phyloP scores from a whole-genome alignment of 164 flowering plant species.

The Aristolochia fimbriata region DNA sequence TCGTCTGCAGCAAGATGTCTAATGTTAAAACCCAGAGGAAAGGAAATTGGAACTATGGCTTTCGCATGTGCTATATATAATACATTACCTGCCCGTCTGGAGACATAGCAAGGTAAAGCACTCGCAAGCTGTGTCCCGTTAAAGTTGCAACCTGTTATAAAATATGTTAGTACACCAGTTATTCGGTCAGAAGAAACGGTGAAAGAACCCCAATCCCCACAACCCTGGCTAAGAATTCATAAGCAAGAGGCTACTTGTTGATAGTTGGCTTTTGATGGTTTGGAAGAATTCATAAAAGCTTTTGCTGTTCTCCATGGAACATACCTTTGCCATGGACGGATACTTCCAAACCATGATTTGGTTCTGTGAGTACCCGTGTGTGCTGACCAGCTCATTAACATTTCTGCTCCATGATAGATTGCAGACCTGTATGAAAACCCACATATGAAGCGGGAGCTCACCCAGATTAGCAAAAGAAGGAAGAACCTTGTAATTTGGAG shows the following conservation, averaged over 20 bases:
- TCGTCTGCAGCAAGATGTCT: slow-evolving; percentile 48
- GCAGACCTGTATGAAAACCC: slow-evolving; percentile 56
- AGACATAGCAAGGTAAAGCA: slow-evolving; percentile 87
- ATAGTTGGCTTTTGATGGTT: too few relatives aligned
- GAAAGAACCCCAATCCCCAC: too few relatives aligned
- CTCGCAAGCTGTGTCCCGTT: slow-evolving; percentile 87
- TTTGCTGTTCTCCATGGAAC: not conserved
- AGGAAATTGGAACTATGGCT: too few relatives aligned
- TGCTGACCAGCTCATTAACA: slow-evolving; percentile 94
- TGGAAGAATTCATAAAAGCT: too few relatives aligned
- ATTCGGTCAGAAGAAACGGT: too few relatives aligned
- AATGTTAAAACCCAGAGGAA: too few relatives aligned
- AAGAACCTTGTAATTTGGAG: not conserved
- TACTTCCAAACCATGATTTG: slow-evolving; percentile 99
- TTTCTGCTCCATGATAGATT: slow-evolving; percentile 95
- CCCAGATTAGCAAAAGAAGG: not conserved
- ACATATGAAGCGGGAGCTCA: not conserved
- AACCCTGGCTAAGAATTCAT: too few relatives aligned
- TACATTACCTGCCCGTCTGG: slow-evolving; percentile 87
- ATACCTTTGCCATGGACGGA: slow-evolving; percentile 85
- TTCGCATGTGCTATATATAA: too few relatives aligned
- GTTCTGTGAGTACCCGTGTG: slow-evolving; percentile 97
- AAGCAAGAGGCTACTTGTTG: too few relatives aligned
- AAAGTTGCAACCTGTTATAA: slow-evolving; percentile 77
- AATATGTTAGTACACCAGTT: too few relatives aligned